Evolutionary conservation across 768 basidiomycete genomes (phyloP).

Genomic region (Lyophyllum decastes): DNA sequence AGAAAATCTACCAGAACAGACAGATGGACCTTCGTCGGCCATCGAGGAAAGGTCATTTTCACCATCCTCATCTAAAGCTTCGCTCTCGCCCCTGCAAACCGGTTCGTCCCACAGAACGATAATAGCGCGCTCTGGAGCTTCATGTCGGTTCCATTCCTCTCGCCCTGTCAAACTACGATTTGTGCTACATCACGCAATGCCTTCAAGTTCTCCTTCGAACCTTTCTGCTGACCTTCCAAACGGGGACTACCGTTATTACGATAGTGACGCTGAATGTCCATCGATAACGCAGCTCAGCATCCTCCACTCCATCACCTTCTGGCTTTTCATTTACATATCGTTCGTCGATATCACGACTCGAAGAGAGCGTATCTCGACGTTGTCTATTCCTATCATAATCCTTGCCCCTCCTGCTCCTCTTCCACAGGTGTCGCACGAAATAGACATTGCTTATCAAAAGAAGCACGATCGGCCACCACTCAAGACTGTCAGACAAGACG

Average conservation of each 20-base stretch:
- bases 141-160: constrained; percentile 85
- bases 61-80: constrained; percentile 42
- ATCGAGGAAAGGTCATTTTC: constrained; percentile 28
- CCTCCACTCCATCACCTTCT: constrained; percentile 81
- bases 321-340: constrained; percentile 69
- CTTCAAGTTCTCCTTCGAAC: constrained; percentile 50
- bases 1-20: constrained; percentile 12
- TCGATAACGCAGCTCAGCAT: constrained; percentile 82
- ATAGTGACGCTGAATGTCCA: constrained; percentile 66
- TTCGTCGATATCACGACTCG: constrained; percentile 73
- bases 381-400: constrained; percentile 70
- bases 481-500: constrained; percentile 70
- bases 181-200: constrained; percentile 67
- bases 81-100: constrained; percentile 26
- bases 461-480: constrained; percentile 84
- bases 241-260: constrained; percentile 45
- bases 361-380: constrained; percentile 65
- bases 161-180: constrained; percentile 78
- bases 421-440: constrained; percentile 70
- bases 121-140: constrained; percentile 86
- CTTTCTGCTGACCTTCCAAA: constrained; percentile 43
- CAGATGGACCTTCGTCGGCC: constrained; percentile 33
- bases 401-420: constrained; percentile 78
- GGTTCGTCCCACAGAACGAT: constrained; percentile 37
- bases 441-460: constrained; percentile 81